phyloP scores from a whole-genome alignment of 2,329 filamentous ascomycete genomes.

The Ambrosiella xylebori region DNA sequence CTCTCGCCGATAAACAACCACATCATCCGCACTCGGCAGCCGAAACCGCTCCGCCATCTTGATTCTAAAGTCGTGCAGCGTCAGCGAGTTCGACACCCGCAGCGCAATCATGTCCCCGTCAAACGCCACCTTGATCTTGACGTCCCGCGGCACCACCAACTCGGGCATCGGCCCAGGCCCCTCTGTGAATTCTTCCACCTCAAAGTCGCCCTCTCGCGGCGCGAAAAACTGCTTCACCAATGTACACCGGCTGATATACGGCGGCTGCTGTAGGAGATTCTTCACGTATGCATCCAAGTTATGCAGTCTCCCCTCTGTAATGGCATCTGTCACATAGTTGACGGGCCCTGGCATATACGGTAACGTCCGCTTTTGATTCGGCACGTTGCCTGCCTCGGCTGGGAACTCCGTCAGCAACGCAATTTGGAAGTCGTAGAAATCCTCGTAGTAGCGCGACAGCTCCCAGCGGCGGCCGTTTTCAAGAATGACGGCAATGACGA shows the following conservation, averaged over 20 bases:
- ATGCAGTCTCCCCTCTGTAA: constrained; percentile 80
- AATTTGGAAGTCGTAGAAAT: constrained; percentile 98
- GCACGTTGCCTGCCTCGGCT: constrained; percentile 76
- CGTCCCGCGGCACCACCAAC: constrained; percentile 28
- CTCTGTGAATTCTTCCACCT: constrained; percentile 68
- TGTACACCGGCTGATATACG: constrained; percentile 68
- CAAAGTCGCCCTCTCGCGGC: constrained; percentile 78
- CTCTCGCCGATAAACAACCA: constrained; percentile 29
- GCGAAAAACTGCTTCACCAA: constrained; percentile 83
- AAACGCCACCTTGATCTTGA: constrained; percentile 94
- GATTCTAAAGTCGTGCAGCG: constrained; percentile 59
- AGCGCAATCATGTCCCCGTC: constrained; percentile 85
- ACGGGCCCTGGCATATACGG: constrained; percentile 98
- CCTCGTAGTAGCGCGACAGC: constrained; percentile 85
- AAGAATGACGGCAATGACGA: constrained; percentile 80
- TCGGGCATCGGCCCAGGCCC: constrained; percentile 55
- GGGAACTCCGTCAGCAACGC: constrained; percentile 84
- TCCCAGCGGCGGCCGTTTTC: constrained; percentile 89
- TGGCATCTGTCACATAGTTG: constrained; percentile 93
- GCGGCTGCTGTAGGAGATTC: constrained; percentile 65
- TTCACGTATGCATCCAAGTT: constrained; percentile 94
- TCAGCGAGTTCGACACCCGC: constrained; percentile 66
- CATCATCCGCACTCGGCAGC: constrained; percentile 52
- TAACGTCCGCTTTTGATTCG: constrained; percentile 59
- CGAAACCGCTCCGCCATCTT: constrained; percentile 76